Conservation (phyloP, 371 early-diverging fungal genomes). For the Rhizomucor miehei region DNA sequence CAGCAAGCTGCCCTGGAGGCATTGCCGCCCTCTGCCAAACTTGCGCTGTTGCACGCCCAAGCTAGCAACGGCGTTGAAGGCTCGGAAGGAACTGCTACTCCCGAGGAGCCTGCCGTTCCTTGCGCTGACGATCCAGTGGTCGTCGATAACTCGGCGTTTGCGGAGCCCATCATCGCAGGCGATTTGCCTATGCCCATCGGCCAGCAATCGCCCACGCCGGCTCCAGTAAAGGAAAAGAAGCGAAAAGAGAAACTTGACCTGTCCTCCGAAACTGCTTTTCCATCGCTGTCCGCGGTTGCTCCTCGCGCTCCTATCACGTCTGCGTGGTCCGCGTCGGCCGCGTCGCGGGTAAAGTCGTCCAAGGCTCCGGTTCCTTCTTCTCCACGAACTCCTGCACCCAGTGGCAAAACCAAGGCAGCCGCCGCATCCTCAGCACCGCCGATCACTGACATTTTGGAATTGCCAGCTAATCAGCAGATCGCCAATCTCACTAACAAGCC, state of each 20-base stretch:
- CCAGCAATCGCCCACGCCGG: slow-evolving; percentile 20
- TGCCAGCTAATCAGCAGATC: slow-evolving; percentile 59
- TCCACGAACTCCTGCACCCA: slow-evolving; percentile 8
- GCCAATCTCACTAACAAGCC: slow-evolving; percentile 41
- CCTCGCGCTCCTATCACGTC: slow-evolving; percentile 42
- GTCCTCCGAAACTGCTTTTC: slow-evolving; percentile 68
- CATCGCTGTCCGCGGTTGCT: slow-evolving; percentile 60
- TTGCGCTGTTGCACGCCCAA: slow-evolving; percentile 47
- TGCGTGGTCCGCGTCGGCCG: slow-evolving; percentile 47
- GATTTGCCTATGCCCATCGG: slow-evolving; percentile 44
- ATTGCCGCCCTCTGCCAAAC: slow-evolving; percentile 46
- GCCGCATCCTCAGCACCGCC: slow-evolving; percentile 23
- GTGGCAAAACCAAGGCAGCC: slow-evolving; percentile 1
- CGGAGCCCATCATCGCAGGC: slow-evolving; percentile 47
- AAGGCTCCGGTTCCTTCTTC: slow-evolving; percentile 6
- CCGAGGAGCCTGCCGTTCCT: slow-evolving; percentile 36
- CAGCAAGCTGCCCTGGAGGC: slow-evolving; percentile 24
- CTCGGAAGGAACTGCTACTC: slow-evolving; percentile 1
- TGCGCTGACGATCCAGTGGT: slow-evolving; percentile 46
- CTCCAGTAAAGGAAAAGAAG: slow-evolving; percentile 23
- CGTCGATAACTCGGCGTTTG: slow-evolving; percentile 28
- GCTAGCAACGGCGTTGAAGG: slow-evolving; percentile 16
- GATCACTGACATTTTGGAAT: slow-evolving; percentile 61
- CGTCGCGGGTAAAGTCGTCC: slow-evolving; percentile 50
- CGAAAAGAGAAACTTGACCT: slow-evolving; percentile 44